Conservation (phyloP, 495 filamentous ascomycete genomes). For the Acidiella bohemica region DNA sequence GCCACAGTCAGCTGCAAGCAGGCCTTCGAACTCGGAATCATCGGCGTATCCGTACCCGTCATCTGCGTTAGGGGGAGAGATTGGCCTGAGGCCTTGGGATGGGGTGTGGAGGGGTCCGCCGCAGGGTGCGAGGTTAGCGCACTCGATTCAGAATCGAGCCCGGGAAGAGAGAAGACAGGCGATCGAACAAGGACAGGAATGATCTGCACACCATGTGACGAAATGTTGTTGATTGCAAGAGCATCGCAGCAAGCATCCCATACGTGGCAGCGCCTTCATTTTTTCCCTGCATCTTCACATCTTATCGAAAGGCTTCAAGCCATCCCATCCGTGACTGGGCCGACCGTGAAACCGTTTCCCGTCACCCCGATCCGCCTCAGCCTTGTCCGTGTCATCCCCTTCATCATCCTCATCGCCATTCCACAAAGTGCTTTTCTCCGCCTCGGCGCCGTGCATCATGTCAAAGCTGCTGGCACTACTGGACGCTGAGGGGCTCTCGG, state of each 20-base stretch:
- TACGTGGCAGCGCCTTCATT: no score
- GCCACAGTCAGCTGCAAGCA: not conserved
- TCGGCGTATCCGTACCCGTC: not conserved
- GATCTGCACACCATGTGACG: no score
- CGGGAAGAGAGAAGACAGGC: not conserved
- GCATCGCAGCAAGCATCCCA: no score
- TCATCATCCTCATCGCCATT: conserved; percentile 10
- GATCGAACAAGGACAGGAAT: no score
- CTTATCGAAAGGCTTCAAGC: conserved; percentile 24
- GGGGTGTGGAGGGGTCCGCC: conserved; percentile 18
- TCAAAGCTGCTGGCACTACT: conserved; percentile 55
- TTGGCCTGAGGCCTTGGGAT: conserved; percentile 14
- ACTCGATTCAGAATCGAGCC: not conserved
- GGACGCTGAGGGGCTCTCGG: conserved; percentile 28
- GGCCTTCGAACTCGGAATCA: not conserved
- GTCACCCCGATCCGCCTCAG: no score
- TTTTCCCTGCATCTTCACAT: no score
- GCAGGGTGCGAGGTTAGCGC: not conserved
- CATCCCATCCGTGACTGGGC: conserved; percentile 9
- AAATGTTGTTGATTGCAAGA: no score
- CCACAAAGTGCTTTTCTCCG: conserved; percentile 21
- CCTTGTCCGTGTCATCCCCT: conserved; percentile 1
- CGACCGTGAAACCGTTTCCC: conserved; percentile 3
- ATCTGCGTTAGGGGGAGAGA: conserved; percentile 3
- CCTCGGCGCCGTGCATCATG: conserved; percentile 35